Evolutionary conservation across 1,284 basidiomycete species (phyloP).

Genomic region (Apiotrichum siamense): DNA sequence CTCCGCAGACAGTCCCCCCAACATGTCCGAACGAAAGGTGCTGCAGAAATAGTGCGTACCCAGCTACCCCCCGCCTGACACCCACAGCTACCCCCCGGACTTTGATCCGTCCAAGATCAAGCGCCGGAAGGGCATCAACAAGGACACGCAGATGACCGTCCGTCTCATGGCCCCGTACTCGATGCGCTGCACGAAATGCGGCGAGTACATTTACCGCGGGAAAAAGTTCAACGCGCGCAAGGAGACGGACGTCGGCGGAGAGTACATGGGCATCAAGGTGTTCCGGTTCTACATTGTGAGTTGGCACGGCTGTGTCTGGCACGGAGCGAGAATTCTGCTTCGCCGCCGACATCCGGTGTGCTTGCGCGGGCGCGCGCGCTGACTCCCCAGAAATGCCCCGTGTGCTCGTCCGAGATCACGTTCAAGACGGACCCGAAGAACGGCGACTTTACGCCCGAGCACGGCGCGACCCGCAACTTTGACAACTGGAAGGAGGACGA

Average conservation of each 20-base stretch:
- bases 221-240: slow-evolving; percentile 99
- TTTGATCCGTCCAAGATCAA: slow-evolving; percentile 97
- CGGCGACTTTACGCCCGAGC: slow-evolving; percentile 86
- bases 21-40: slow-evolving; percentile 82
- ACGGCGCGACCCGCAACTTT: slow-evolving; percentile 89
- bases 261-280: slow-evolving; percentile 91
- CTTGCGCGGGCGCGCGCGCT: too few relatives aligned
- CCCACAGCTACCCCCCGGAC: slow-evolving; percentile 56
- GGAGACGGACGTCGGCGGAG: slow-evolving; percentile 93
- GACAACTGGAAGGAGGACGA: slow-evolving; percentile 53
- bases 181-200: slow-evolving; percentile 94
- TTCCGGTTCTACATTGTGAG: slow-evolving; percentile 49
- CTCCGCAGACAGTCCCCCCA: slow-evolving; percentile 19
- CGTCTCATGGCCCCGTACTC: slow-evolving; percentile 99
- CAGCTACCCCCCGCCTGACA: slow-evolving; percentile 13
- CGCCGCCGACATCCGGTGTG: not conserved
- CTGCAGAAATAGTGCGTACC: slow-evolving; percentile 55
- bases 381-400: slow-evolving; percentile 57
- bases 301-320: slow-evolving; percentile 2
- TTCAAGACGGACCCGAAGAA: slow-evolving; percentile 99
- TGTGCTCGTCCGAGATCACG: slow-evolving; percentile 95
- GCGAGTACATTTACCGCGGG: slow-evolving; percentile 92
- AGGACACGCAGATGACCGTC: slow-evolving; percentile 91
- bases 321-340: not conserved
- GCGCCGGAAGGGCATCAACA: slow-evolving; percentile 62